Evolutionary conservation across 1,284 basidiomycete species (phyloP).

Genomic region (Apiotrichum brassicae): DNA sequence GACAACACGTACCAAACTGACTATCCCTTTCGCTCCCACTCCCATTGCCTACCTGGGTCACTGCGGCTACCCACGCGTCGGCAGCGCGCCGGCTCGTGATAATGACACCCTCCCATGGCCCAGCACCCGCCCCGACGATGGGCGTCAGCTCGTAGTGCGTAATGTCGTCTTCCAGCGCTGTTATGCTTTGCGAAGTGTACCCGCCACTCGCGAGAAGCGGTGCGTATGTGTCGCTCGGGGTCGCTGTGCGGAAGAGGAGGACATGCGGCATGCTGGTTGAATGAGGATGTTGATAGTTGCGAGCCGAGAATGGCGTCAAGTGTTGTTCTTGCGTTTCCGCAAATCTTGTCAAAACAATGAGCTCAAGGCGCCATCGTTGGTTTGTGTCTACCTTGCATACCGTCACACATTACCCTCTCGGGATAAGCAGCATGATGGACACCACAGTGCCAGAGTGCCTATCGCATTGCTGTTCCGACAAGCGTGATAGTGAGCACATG

Average conservation of each 20-base stretch:
- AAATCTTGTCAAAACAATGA: no score
- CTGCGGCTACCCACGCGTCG: slow-evolving; percentile 30
- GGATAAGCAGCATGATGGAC: no score
- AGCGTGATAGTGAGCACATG: no score
- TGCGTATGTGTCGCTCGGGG: slow-evolving; percentile 20
- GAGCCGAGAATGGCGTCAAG: no score
- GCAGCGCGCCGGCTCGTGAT: slow-evolving; percentile 31
- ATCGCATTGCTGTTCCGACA: no score
- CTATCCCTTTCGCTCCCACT: neutral
- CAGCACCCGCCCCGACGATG: slow-evolving; percentile 9
- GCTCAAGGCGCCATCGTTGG: no score
- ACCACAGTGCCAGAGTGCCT: no score
- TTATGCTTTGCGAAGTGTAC: slow-evolving; percentile 12
- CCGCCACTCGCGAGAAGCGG: neutral
- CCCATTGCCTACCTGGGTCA: neutral
- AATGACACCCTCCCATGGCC: slow-evolving; percentile 28
- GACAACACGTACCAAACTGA: neutral
- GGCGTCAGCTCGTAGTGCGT: slow-evolving; percentile 12
- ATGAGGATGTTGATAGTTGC: no score
- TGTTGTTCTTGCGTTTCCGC: no score
- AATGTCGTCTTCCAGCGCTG: slow-evolving; percentile 22
- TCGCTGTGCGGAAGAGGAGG: slow-evolving; percentile 28
- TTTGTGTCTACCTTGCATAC: no score
- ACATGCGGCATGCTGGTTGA: slow-evolving; percentile 10
- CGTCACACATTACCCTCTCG: no score